Conservation (phyloP, 768 basidiomycete genomes). For the Agrocybe pediades region DNA sequence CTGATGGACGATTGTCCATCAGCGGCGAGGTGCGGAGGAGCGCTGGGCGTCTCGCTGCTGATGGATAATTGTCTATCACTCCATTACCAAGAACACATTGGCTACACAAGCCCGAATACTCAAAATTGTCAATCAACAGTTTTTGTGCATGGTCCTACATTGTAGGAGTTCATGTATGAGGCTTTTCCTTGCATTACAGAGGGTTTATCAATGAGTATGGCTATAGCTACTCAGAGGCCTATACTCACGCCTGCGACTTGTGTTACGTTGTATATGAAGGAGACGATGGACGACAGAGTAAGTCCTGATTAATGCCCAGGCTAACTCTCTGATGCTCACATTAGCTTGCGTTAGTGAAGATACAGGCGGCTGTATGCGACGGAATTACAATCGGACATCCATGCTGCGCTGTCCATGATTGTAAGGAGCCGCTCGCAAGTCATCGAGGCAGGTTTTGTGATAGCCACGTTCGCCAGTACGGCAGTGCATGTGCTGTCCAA, state of each 20-base stretch:
- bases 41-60: too few species aligned
- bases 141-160: too few species aligned
- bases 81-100: too few species aligned
- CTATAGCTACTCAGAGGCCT: too few species aligned
- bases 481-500: slow-evolving; percentile 19
- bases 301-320: not conserved
- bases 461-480: slow-evolving; percentile 9
- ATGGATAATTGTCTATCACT: too few species aligned
- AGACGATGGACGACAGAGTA: not conserved
- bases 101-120: too few species aligned
- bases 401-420: slow-evolving; percentile 30
- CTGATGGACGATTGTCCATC: too few species aligned
- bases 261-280: not conserved
- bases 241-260: not conserved
- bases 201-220: too few species aligned
- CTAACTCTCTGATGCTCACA: not conserved
- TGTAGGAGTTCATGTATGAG: too few species aligned
- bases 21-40: too few species aligned
- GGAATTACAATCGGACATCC: slow-evolving; percentile 29
- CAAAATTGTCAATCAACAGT: too few species aligned
- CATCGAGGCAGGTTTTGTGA: slow-evolving; percentile 24
- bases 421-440: slow-evolving; percentile 18
- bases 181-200: too few species aligned
- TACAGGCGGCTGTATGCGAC: slow-evolving; percentile 23
- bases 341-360: slow-evolving; percentile 10